Conservation (phyloP, 1,284 basidiomycete species). For the Phylloporus sp. region DNA sequence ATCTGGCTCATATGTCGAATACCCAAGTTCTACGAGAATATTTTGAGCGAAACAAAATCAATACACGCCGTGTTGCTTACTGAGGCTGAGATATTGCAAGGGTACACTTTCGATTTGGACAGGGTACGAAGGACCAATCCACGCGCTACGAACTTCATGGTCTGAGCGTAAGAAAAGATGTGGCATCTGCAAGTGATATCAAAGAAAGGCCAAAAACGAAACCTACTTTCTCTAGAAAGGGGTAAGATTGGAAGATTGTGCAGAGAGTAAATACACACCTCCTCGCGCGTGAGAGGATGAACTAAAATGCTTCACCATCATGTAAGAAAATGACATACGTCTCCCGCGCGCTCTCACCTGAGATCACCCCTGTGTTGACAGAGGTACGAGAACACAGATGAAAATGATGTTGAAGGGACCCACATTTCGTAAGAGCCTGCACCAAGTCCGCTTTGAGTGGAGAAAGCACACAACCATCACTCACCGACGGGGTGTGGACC, state of each 20-base stretch:
- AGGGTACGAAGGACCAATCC: conserved; percentile 75
- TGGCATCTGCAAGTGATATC: not conserved
- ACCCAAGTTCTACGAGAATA: conserved; percentile 55
- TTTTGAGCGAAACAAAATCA: not conserved
- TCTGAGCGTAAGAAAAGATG: conserved; percentile 46
- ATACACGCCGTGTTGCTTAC: conserved; percentile 47
- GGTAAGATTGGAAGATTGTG: not conserved
- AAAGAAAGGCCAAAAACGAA: not conserved
- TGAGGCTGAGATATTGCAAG: conserved; percentile 73
- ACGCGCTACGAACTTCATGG: conserved; percentile 70
- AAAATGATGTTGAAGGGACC: conserved; percentile 76
- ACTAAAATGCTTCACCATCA: conserved; percentile 54
- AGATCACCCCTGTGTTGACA: conserved; percentile 69
- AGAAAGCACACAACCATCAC: conserved; percentile 24
- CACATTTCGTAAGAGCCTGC: conserved; percentile 83
- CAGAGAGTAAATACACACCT: conserved; percentile 51
- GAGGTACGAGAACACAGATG: conserved; percentile 76
- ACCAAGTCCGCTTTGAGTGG: not conserved
- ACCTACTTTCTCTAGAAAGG: conserved; percentile 45
- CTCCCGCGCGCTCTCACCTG: conserved; percentile 53
- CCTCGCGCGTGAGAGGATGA: conserved; percentile 73
- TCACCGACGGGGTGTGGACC: conserved; percentile 80
- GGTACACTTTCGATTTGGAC: conserved; percentile 61
- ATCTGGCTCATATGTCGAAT: conserved; percentile 52
- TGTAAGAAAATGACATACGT: not conserved